phyloP scores from a whole-genome alignment of 176 grass and related monocot genomes.

The bread wheat (Triticum aestivum) region IWGSC_CS_RefSeq_v2.1 NC_057807.1:598524564-598525063 shows the following conservation, averaged over 20 bases:
- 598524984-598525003: background rate
- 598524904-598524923: background rate
- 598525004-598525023: background rate
- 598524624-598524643: constrained; percentile 2
- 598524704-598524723: background rate
- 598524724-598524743: background rate
- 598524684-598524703: background rate
- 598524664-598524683: background rate
- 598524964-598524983: background rate
- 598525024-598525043: background rate
- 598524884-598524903: background rate
- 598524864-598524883: background rate
- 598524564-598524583: background rate
- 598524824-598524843: constrained; percentile 21
- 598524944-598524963: background rate
- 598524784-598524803: background rate
- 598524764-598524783: background rate
- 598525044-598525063: background rate
- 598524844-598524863: background rate
- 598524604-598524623: background rate
- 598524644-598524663: background rate
- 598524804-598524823: constrained; percentile 13
- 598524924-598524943: background rate
- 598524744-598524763: background rate
- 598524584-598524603: background rate